phyloP scores from a whole-genome alignment of 148 eudicot genomes.

The Gaultheria prostrata region DNA sequence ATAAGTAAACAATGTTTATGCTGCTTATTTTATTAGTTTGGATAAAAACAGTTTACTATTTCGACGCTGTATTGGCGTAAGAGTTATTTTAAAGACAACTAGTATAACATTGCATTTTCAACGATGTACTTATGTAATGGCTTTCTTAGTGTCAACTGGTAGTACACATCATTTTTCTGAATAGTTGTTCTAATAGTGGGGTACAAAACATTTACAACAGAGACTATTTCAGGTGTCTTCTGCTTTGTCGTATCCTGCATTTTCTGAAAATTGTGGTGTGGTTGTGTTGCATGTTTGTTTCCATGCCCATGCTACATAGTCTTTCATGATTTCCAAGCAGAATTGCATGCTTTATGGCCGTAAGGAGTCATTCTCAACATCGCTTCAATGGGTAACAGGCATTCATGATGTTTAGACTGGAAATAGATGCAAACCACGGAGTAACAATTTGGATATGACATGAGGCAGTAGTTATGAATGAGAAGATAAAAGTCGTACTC shows the following conservation, averaged over 20 bases:
- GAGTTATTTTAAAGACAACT: background rate
- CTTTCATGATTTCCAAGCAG: background rate
- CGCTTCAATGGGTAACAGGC: background rate
- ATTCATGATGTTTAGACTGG: background rate
- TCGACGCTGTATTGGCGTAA: background rate
- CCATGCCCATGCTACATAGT: background rate
- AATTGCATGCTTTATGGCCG: background rate
- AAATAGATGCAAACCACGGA: background rate
- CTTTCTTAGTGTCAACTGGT: background rate
- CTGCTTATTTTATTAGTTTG: background rate
- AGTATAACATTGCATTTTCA: background rate
- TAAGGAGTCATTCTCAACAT: background rate
- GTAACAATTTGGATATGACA: background rate
- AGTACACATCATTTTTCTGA: background rate
- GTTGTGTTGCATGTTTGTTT: background rate
- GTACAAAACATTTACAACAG: background rate
- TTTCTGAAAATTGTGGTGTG: background rate
- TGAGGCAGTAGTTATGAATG: background rate
- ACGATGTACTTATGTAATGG: background rate
- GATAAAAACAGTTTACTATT: background rate
- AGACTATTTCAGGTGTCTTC: background rate
- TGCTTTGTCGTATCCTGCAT: background rate
- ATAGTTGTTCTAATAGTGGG: background rate
- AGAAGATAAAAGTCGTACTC: constrained; percentile 41
- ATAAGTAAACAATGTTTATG: background rate